These are phyloP conservation scores for Laburnicola sp. DNA, from an alignment of 2,329 filamentous ascomycete genomes.

Conservation along the genomic window DNA sequence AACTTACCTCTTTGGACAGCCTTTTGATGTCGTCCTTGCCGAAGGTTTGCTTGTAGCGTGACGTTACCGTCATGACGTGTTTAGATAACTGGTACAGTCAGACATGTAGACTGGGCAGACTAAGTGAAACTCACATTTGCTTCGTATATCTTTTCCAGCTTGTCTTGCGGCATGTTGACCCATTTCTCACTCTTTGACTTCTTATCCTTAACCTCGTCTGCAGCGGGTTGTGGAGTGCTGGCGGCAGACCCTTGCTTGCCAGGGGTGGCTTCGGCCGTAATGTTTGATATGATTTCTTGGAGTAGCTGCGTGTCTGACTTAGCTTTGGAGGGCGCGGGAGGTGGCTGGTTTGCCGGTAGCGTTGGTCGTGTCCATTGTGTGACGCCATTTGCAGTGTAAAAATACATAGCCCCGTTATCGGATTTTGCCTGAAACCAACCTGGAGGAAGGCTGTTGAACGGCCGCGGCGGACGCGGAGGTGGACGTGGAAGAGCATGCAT, in stretches of 20 bases:
- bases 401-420: constrained; percentile 73
- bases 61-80: constrained; percentile 80
- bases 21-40: constrained; percentile 75
- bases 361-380: constrained; percentile 84
- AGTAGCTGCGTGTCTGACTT: constrained; percentile 75
- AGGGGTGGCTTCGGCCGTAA: constrained; percentile 69
- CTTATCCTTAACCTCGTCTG: constrained; percentile 59
- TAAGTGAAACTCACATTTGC: constrained; percentile 69
- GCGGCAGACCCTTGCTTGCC: constrained; percentile 57
- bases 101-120: background rate
- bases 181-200: constrained; percentile 64
- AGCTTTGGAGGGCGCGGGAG: constrained; percentile 63
- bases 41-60: constrained; percentile 84
- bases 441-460: constrained; percentile 65
- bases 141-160: constrained; percentile 94
- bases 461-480: constrained; percentile 55
- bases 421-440: constrained; percentile 81
- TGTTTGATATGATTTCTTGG: constrained; percentile 74
- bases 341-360: constrained; percentile 61
- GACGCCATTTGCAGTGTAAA: constrained; percentile 72
- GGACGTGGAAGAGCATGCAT: constrained; percentile 58
- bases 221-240: constrained; percentile 66
- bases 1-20: constrained; percentile 62
- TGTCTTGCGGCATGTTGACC: constrained; percentile 71
- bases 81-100: constrained; percentile 68